Base-by-base conservation (phyloP, 1,284 basidiomycete species). In the Sphaerobolus stellatus region DNA sequence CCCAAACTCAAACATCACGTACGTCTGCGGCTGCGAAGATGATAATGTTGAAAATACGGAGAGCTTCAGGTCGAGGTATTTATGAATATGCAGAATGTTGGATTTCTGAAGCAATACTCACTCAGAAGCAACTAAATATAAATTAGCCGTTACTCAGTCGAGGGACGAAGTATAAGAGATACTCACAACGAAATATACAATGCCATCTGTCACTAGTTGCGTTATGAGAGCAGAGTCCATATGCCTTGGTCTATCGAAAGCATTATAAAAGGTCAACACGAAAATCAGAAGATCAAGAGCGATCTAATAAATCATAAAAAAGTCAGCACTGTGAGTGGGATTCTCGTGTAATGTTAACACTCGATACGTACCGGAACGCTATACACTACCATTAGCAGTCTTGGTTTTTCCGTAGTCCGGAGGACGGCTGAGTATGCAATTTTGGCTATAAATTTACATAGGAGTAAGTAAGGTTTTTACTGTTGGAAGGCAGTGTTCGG, bases 241-340 rank as follows among this genome's bases (percentile, higher is more conserved):
- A n/a, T 29, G 28, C 8, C 64, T 62, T 7, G 64, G 64, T 4
- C 54, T 47, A 31, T 57, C 56, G 31, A 63, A 48, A 9, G 60
- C 61, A 36, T 62, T 62, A 33, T 56, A 62, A 27, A 47, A 43
- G 2, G 57, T 57, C 16, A 58, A 38, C 6, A 45, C 5, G n/a
- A 64, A 48, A 20, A 63, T 57, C 7, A 55, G 20, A 20, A 61
- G 14, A 28, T 62, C 64, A 25, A 64, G 61, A 22, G 46, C 5
- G 28, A 62, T 48, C 63, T 61, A 24, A 27, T 6, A 52, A 43
- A 28, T 16, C 22, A 6, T 43, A 3, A 43, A 43, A 14, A 43
- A n/a, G n/a, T n/a, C n/a, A n/a, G n/a, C n/a, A n/a, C n/a, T n/a
- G n/a, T n/a, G n/a, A n/a, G n/a, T n/a, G n/a, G n/a, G n/a, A n/a